Conservation (phyloP, 2,329 filamentous ascomycete genomes). For the Xylaria sp. region DNA sequence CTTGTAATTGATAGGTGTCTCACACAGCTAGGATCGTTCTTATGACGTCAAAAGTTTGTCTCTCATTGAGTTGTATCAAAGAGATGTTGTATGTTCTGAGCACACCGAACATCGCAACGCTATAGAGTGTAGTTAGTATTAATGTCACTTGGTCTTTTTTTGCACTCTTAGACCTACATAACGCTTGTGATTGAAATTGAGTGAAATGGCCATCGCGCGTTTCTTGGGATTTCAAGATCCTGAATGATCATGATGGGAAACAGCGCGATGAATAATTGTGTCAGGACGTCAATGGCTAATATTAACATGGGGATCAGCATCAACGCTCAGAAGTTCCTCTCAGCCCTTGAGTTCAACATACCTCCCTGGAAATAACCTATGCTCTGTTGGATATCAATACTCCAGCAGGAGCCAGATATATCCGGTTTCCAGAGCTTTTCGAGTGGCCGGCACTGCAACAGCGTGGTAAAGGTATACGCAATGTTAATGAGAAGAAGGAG, state of each 20-base stretch:
- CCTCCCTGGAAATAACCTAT: slow-evolving; percentile 52
- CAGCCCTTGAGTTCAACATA: slow-evolving; percentile 14
- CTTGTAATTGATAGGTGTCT: slow-evolving; percentile 16
- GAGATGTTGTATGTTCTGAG: slow-evolving; percentile 52
- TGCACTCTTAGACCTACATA: slow-evolving; percentile 39
- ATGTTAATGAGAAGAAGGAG: slow-evolving; percentile 50
- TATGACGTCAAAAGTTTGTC: slow-evolving; percentile 48
- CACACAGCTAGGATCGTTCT: slow-evolving; percentile 50
- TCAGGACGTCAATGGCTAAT: slow-evolving; percentile 51
- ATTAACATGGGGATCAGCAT: not conserved
- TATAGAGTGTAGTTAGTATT: slow-evolving; percentile 30
- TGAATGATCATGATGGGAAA: slow-evolving; percentile 50
- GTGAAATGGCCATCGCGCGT: slow-evolving; percentile 51
- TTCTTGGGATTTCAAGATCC: slow-evolving; percentile 44
- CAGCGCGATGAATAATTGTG: slow-evolving; percentile 51
- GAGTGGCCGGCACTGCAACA: slow-evolving; percentile 53
- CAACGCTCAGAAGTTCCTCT: not conserved
- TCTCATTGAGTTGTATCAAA: slow-evolving; percentile 42
- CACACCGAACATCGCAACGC: slow-evolving; percentile 49
- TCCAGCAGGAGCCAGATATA: slow-evolving; percentile 49
- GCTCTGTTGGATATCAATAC: slow-evolving; percentile 47
- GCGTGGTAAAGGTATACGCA: slow-evolving; percentile 48
- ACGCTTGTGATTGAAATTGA: slow-evolving; percentile 47
- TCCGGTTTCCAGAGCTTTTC: slow-evolving; percentile 51
- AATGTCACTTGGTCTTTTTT: not conserved